These are phyloP conservation scores for Xerocomellus intermedius DNA, from an alignment of 768 basidiomycete genomes.

Conservation along the genomic window DNA sequence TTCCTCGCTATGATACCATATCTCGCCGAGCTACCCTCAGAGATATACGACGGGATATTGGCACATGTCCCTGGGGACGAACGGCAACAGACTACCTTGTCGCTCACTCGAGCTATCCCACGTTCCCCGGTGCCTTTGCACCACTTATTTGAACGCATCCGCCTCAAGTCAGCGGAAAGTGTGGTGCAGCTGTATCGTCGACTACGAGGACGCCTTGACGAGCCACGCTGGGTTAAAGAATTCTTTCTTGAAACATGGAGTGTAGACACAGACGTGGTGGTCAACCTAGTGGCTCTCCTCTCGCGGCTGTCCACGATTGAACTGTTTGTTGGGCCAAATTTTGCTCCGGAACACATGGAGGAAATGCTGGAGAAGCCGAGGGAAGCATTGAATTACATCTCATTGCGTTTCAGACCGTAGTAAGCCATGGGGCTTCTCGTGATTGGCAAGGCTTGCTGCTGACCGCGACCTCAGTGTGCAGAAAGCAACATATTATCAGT, in stretches of 20 bases:
- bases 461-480: constrained; percentile 46
- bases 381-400: constrained; percentile 47
- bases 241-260: constrained; percentile 62
- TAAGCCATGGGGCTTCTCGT: constrained; percentile 36
- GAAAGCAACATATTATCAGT: constrained; percentile 77
- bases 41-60: constrained; percentile 64
- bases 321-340: constrained; percentile 73
- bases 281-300: constrained; percentile 64
- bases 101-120: constrained; percentile 66
- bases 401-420: constrained; percentile 83
- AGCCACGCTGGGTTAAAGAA: constrained; percentile 43
- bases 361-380: constrained; percentile 58
- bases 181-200: constrained; percentile 56
- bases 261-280: constrained; percentile 71
- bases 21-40: constrained; percentile 51
- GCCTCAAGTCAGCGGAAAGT: constrained; percentile 49
- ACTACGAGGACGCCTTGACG: constrained; percentile 40
- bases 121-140: constrained; percentile 52
- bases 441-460: background rate
- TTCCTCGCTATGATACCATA: constrained; percentile 15
- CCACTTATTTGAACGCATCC: constrained; percentile 58
- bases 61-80: constrained; percentile 44
- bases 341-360: constrained; percentile 79
- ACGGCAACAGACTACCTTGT: constrained; percentile 52
- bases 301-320: constrained; percentile 48